phyloP scores from a whole-genome alignment of 768 basidiomycete species.

The Agaricus blazei region DNA sequence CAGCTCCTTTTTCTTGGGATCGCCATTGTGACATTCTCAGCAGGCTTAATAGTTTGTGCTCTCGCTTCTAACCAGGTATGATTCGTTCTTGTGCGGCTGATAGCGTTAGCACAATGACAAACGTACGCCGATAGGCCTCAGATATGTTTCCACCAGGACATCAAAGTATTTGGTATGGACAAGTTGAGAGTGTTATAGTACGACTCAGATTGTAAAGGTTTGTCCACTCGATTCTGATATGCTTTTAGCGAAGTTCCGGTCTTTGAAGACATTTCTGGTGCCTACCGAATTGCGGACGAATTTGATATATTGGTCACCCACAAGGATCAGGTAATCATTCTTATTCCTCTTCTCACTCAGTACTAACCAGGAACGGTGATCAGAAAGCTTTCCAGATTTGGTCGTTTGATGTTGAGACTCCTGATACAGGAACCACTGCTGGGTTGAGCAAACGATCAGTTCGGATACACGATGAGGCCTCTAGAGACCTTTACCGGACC shows the following conservation, averaged over 20 bases:
- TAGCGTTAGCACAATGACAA: not conserved
- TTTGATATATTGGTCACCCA: conserved; percentile 7
- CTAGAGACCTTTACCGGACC: conserved; percentile 1
- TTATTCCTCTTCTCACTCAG: too few relatives aligned
- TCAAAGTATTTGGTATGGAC: conserved; percentile 5
- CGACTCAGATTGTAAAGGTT: not conserved
- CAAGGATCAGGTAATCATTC: conserved; percentile 1
- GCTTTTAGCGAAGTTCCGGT: conserved; percentile 1
- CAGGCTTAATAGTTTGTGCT: conserved; percentile 1
- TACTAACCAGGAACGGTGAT: not conserved
- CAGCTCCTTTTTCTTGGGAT: not conserved
- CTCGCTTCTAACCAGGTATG: not conserved
- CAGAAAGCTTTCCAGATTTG: conserved; percentile 7
- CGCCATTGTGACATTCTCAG: conserved; percentile 3
- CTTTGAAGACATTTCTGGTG: not conserved
- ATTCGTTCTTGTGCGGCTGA: not conserved
- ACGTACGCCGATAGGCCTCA: not conserved
- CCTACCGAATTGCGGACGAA: not conserved
- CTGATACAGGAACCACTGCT: not conserved
- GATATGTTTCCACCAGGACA: not conserved
- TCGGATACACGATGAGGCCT: not conserved
- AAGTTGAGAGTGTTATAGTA: not conserved
- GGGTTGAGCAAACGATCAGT: not conserved
- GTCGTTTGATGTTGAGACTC: conserved; percentile 3
- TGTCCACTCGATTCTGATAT: not conserved